Percentiles rank a stretch among this genome's conserved stretches.
Evolutionary conservation across 2,329 filamentous ascomycete genomes (phyloP).

Genomic region (Oidium heveae): DNA sequence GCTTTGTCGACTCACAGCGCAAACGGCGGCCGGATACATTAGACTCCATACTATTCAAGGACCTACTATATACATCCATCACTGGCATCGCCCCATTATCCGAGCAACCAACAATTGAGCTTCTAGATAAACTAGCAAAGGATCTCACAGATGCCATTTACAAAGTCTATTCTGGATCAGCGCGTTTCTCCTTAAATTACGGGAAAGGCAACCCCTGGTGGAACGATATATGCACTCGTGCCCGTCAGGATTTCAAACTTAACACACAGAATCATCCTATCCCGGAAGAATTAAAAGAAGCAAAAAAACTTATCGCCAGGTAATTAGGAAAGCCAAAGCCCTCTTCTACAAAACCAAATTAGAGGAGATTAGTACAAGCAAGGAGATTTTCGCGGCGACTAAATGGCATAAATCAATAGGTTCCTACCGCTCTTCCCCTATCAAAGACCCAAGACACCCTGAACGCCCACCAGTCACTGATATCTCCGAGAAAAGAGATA

Average conservation of each 20-base stretch:
- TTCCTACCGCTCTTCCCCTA: background rate
- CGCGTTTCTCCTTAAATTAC: background rate
- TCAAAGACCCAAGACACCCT: background rate
- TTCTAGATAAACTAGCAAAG: background rate
- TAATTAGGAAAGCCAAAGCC: background rate
- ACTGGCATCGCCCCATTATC: background rate
- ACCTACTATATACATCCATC: background rate
- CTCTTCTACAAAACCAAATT: background rate
- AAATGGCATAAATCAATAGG: background rate
- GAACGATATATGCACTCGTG: background rate
- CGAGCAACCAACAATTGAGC: no score
- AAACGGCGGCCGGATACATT: background rate
- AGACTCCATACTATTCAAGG: background rate
- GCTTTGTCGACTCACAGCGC: background rate
- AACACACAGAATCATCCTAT: background rate
- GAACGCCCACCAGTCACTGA: background rate
- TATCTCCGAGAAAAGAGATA: background rate
- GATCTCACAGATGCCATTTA: background rate
- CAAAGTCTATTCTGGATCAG: background rate
- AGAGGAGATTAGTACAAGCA: background rate
- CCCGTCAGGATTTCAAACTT: background rate
- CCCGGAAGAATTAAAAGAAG: background rate
- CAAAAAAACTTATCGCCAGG: background rate
- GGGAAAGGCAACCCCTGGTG: background rate
- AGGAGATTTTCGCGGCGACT: background rate